Conservation (phyloP, 2,329 filamentous ascomycete species). For the Epichloe gansuensis region DNA sequence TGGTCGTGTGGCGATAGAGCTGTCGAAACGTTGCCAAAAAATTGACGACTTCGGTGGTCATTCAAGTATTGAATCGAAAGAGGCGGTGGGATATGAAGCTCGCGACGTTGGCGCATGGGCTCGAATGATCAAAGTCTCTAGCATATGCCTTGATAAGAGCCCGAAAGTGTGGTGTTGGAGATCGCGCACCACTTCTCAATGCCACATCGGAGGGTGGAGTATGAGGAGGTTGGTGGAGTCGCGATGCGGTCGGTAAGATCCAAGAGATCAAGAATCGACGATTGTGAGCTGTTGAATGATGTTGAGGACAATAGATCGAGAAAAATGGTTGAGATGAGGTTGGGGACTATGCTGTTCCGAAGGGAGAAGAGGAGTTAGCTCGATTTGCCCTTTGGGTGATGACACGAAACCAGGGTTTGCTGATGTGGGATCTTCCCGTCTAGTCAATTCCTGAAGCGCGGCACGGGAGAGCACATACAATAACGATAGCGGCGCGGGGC, state of each 20-base stretch:
- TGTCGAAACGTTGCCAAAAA: slow-evolving; percentile 6
- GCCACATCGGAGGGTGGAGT: slow-evolving; percentile 16
- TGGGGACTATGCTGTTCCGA: slow-evolving; percentile 1
- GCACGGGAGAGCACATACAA: slow-evolving; percentile 14
- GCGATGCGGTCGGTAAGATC: slow-evolving; percentile 3
- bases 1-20: neutral
- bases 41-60: slow-evolving; percentile 13
- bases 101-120: slow-evolving; percentile 29
- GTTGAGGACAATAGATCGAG: slow-evolving; percentile 2
- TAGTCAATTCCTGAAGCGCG: neutral
- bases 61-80: slow-evolving; percentile 21
- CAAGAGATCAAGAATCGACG: neutral
- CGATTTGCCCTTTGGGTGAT: neutral
- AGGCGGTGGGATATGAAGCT: slow-evolving; percentile 20
- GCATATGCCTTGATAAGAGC: slow-evolving; percentile 11
- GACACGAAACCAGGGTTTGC: slow-evolving; percentile 5
- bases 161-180: slow-evolving; percentile 5
- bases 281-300: neutral
- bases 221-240: slow-evolving; percentile 5
- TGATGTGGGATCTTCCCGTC: slow-evolving; percentile 2
- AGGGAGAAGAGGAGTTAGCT: slow-evolving; percentile 5
- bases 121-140: slow-evolving; percentile 11
- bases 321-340: slow-evolving; percentile 2
- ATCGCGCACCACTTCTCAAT: slow-evolving; percentile 11
- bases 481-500: slow-evolving; percentile 21